Evolutionary conservation across 202 grass and related monocot species (phyloP).

Genomic region (Digitaria exilis): DNA sequence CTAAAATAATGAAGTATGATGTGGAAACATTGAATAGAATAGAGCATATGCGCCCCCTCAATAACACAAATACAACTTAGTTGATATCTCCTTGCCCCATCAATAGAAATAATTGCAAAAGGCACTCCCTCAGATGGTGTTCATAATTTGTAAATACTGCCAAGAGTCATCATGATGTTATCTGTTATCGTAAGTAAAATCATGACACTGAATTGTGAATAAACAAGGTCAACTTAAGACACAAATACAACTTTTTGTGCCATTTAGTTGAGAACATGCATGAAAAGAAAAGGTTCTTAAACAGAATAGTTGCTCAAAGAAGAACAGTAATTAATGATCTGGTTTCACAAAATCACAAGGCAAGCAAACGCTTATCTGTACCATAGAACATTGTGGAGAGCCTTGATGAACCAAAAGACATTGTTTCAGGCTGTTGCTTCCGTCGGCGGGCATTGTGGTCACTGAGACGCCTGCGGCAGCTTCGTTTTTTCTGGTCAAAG

Average conservation of each 20-base stretch:
- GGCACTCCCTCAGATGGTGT: neutral
- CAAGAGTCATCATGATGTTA: neutral
- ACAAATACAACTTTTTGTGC: neutral
- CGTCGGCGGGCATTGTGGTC: slow-evolving; percentile 94
- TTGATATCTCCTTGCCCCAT: neutral
- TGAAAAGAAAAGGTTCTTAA: neutral
- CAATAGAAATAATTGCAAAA: neutral
- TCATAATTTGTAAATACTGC: neutral
- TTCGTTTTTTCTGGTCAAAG: slow-evolving; percentile 95
- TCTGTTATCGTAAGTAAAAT: neutral
- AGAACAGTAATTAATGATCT: slow-evolving; percentile 11
- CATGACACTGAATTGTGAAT: neutral
- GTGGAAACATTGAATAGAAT: slow-evolving; percentile 8
- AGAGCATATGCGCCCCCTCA: neutral
- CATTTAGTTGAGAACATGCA: neutral
- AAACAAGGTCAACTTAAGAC: neutral
- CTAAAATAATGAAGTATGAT: slow-evolving; percentile 18
- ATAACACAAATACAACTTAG: neutral
- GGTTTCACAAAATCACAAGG: slow-evolving; percentile 15
- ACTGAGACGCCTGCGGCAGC: slow-evolving; percentile 83
- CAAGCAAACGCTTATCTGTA: slow-evolving; percentile 40
- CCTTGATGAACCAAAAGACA: slow-evolving; percentile 72
- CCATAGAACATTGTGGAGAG: slow-evolving; percentile 74
- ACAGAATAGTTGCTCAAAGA: slow-evolving; percentile 1
- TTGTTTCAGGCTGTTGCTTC: slow-evolving; percentile 68